Percentiles rank a stretch among this genome's conserved stretches.
Evolutionary conservation across 305 asterid species (phyloP).

Genomic region (Fraxinus dipetala): DNA sequence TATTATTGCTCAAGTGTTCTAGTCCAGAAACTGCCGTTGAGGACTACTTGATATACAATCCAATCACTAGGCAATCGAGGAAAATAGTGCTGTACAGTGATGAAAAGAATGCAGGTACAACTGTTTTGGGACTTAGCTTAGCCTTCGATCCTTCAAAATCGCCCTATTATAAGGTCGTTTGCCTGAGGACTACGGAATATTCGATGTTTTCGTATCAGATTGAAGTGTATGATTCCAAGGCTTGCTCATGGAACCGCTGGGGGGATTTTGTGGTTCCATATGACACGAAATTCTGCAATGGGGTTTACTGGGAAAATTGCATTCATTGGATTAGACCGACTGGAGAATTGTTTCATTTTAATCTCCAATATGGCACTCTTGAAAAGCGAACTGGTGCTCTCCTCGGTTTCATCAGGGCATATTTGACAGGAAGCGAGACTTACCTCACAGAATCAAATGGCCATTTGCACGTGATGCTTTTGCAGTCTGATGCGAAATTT

Average conservation of each 20-base stretch:
- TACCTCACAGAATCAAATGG: constrained; percentile 5
- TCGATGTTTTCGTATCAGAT: constrained; percentile 2
- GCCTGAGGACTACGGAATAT: background rate
- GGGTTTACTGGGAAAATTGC: constrained; percentile 19
- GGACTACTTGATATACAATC: constrained; percentile 21
- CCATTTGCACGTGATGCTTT: background rate
- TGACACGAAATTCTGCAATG: constrained; percentile 13
- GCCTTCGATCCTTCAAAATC: constrained; percentile 29
- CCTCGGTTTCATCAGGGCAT: background rate
- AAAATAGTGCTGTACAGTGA: background rate
- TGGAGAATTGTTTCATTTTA: constrained; percentile 3
- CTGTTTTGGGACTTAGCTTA: constrained; percentile 11
- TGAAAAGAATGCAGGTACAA: background rate
- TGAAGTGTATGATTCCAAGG: constrained; percentile 22
- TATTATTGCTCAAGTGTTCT: constrained; percentile 10
- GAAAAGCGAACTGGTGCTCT: background rate
- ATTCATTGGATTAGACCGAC: constrained; percentile 20
- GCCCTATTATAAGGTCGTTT: constrained; percentile 21
- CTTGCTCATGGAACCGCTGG: constrained; percentile 9
- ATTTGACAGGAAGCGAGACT: background rate
- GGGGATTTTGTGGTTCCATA: background rate
- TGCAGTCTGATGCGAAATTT: background rate
- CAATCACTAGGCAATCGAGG: constrained; percentile 1
- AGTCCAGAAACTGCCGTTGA: background rate
- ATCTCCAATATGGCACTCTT: constrained; percentile 2